Evolutionary conservation across 1,284 basidiomycete genomes (phyloP), one percentile per base, ranked within the genome.

Genomic region (Melampsora medusae): DNA sequence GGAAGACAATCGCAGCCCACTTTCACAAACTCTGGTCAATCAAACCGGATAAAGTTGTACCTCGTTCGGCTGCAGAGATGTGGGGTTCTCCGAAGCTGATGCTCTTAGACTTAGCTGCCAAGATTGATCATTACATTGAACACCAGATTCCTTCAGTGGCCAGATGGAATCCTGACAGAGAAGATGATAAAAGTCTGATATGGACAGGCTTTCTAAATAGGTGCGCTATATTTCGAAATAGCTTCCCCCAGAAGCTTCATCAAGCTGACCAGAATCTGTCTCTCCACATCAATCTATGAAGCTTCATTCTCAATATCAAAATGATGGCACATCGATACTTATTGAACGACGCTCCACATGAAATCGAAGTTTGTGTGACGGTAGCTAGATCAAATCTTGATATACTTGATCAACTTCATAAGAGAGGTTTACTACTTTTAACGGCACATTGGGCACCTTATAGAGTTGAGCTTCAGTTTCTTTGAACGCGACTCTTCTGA

Each of bases 361-460:
- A 71, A 17, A 19, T 71, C 16, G 35, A 48, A 22, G 9, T 64
- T 28, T 71, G 69, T 33, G 31, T 48, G 25, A 16, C 28, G 28
- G 33, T 42, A 17, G 69, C 69, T 17, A 62, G 25, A 10, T 10
- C 38, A 49, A 19, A 61, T 25, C 42, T 71, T 22, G 69, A 71
- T 46, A 60, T 64, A 28, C n/a, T 71, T 12, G 69, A 71, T 33
- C 69, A 71, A 22, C 35, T 71, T 49, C 38, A 60, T 25, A 48
- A 22, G 4, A 56, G 56, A 46, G 69, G 69, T 19, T 17, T 48
- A 22, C 31, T 64, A 16, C 38, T 48, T 7, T 31, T 42, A n/a
- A 64, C 60, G 1, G 69, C 60, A 28, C 25, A 42, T 33, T 71
- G 69, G 69, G 16, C 38, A 19, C 59, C 59, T 14, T 71, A 62